Evolutionary conservation across 768 basidiomycete genomes (phyloP), one percentile per base, ranked within the genome.

Genomic region (Leccinellum luteum): DNA sequence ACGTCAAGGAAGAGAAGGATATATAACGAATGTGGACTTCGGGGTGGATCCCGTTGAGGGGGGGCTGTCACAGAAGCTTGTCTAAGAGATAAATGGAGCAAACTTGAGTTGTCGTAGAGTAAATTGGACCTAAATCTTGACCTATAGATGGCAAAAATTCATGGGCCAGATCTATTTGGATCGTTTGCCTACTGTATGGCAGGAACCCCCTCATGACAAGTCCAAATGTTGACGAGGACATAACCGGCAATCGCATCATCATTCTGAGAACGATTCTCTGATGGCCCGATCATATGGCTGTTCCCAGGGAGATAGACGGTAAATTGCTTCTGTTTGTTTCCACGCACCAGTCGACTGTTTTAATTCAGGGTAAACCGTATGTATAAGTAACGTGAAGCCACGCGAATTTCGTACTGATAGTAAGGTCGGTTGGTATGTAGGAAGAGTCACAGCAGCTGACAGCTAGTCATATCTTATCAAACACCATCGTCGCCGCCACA

Each of bases 261-360:
- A 51, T 60, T 66, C 66, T 66, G 48, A 62, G 64, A 41, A 41
- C n/a, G 10, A 63, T 66, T 28, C 23, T 5, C n/a, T 41, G 38
- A 58, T 25, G 25, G 25, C 25, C 25, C 43, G 38, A 52, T 64
- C 62, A 60, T 51, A 61, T 64, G 55, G 51, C 19, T 51, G 51
- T 58, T 55, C 23, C 66, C 50, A 57, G 60, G 66, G 67, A 41
- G 68, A 69, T 68, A 68, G 57, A 58, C 52, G 67, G 66, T 48
- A 61, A 58, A 53, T 64, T 43, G 15, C 41, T 12, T 49, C 17
- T 28, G 27, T 38, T 45, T 17, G 56, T 58, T 31, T 60, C 65
- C 50, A 67, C 54, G 34, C 38, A 48, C 45, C 47, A 54, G 50
- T 47, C 54, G 25, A 23, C 17, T 47, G 25, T 25, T 32, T 45